Evolutionary conservation across 371 early-diverging fungal species (phyloP).

Genomic region (Apophysomyces sp.): DNA sequence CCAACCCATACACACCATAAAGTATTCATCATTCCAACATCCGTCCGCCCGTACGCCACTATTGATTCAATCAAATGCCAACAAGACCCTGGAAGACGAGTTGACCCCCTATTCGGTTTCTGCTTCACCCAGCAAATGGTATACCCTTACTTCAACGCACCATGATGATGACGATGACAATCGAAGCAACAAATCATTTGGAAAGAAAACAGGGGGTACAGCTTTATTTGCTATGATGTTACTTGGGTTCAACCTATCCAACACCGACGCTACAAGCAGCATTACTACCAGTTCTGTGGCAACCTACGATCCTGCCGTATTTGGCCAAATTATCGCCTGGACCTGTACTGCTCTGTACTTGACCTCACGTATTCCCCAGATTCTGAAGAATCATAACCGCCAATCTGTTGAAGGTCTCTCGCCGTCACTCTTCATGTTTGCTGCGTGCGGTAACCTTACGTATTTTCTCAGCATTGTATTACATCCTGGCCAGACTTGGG

Average conservation of each 20-base stretch:
- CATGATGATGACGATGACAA: conserved; percentile 2
- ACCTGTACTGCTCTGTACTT: conserved; percentile 64
- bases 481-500: conserved; percentile 38
- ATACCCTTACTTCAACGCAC: conserved; percentile 24
- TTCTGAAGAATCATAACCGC: conserved; percentile 57
- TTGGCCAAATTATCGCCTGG: conserved; percentile 68
- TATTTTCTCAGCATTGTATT: conserved; percentile 63
- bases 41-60: conserved; percentile 36
- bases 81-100: conserved; percentile 20
- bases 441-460: conserved; percentile 64
- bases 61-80: conserved; percentile 16
- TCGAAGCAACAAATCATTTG: not conserved
- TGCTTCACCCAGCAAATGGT: conserved; percentile 50
- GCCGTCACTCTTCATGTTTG: conserved; percentile 66
- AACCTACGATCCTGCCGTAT: conserved; percentile 10
- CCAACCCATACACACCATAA: conserved; percentile 3
- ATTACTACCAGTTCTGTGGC: not conserved
- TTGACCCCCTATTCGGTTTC: conserved; percentile 41
- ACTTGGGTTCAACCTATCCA: conserved; percentile 14
- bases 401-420: conserved; percentile 65
- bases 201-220: not conserved
- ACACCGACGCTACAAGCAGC: not conserved
- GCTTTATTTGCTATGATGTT: conserved; percentile 12
- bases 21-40: conserved; percentile 27
- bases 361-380: conserved; percentile 67